Base-by-base conservation (phyloP, 768 basidiomycete species). In the Daedaleopsis nitida region DNA sequence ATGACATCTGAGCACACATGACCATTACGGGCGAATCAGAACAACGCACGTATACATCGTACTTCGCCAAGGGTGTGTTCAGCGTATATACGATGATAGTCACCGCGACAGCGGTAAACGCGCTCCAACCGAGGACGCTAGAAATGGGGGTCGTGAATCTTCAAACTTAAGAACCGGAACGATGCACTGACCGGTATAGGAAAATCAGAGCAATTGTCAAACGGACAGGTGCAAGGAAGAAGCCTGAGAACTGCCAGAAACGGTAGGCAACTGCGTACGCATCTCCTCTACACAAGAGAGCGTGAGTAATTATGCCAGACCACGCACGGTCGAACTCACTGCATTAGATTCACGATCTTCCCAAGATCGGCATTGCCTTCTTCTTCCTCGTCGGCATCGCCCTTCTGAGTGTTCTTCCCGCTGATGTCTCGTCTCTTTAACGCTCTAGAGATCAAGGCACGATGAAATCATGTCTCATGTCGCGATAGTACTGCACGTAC, bases 41-140 rank as follows among this genome's bases (percentile, higher is more conserved):
- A 17, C 14, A 16, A 73, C 83, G 60, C 62, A 88, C 88, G 56
- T 75, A 79, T 59, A 92, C 77, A 66, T 86, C 86, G 61, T 86
- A 85, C 66, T 82, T 85, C 3, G 85, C 86, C 52, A 92, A 71
- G 12, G 88, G 86, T 58, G 86, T 87, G 70, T 89, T 91, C 60
- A 91, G 66, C 9, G 81, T 73, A 57, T 85, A 86, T 2, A 85
- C 84, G 12, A 88, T 62, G 9, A 87, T 66, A 34, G 92, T 80
- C 13, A 91, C 85, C 9, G 78, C 78, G 12, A 90, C 86, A 8
- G 89, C 90, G 24, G 87, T 83, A 37, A 92, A 79, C 1, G 89
- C 85, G 57, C 87, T 87, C 87, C 89, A 91, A 6, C 92, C 92
- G 27, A 93, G 78, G 39, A 92, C 76, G 38, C 89, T 92, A 57